phyloP scores from a whole-genome alignment of 1,284 basidiomycete genomes.

The Calocybe gambosa region DNA sequence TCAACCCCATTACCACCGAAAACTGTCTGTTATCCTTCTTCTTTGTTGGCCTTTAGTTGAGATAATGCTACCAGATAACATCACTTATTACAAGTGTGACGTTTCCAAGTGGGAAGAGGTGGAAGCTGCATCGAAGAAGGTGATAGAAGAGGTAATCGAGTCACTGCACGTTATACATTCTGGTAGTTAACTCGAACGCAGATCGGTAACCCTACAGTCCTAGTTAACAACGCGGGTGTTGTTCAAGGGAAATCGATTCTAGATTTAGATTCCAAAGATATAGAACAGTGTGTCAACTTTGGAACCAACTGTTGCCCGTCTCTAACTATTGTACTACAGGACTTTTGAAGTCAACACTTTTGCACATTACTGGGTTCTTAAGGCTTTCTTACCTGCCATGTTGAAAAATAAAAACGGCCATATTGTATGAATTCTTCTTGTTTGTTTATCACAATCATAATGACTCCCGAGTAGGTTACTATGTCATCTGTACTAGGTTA shows the following conservation, averaged over 20 bases:
- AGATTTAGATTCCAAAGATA: constrained; percentile 72
- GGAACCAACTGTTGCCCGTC: not conserved
- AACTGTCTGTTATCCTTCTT: constrained; percentile 46
- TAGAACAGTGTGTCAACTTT: constrained; percentile 62
- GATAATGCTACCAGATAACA: constrained; percentile 49
- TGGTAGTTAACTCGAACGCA: constrained; percentile 24
- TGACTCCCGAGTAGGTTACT: constrained; percentile 49
- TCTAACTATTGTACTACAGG: constrained; percentile 34
- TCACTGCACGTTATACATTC: not conserved
- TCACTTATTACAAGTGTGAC: constrained; percentile 82
- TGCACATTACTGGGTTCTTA: constrained; percentile 86
- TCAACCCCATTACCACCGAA: constrained; percentile 69
- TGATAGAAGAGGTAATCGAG: constrained; percentile 65
- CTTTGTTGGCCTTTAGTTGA: not conserved
- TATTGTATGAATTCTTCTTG: constrained; percentile 48
- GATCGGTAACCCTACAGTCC: constrained; percentile 84
- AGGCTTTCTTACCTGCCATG: constrained; percentile 92
- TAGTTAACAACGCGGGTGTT: constrained; percentile 96
- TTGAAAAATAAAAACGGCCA: constrained; percentile 75
- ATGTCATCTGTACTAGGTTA: constrained; percentile 77
- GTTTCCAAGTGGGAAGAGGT: constrained; percentile 85
- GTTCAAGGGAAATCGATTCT: constrained; percentile 84
- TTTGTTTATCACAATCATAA: not conserved
- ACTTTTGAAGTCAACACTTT: constrained; percentile 88
- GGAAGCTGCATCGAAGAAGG: constrained; percentile 58